Evolutionary conservation across 2,329 filamentous ascomycete species (phyloP), one percentile per base, ranked within the genome.

Genomic region (Ceratocystis cubensis): DNA sequence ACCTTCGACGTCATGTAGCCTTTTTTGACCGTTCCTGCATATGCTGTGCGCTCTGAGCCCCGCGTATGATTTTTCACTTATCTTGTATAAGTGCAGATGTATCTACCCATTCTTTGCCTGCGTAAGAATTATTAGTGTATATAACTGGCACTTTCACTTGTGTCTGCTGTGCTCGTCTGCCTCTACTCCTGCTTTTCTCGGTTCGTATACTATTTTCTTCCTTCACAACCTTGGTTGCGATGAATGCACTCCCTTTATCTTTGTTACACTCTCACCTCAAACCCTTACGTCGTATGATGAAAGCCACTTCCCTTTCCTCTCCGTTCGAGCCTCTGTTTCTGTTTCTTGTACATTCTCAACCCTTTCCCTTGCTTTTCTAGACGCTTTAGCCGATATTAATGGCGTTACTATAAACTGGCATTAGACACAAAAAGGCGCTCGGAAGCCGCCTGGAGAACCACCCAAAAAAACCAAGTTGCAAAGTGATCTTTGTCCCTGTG

Each of bases 311-410:
- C 53, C 53, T 59, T 10, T 59, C 5, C 13, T 17, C 25, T 30
- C 8, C 15, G 17, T 13, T 7, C 28, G 7, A 59, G n/a, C 15
- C 28, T 30, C n/a, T 57, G 28, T 13, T 37, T 17, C 25, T 30
- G 25, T 4, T 59, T 30, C 53, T 59, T 59, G 15, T 13, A 8
- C 53, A 59, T 59, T 59, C 48, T 53, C 20, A 20, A 15, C 25
- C 37, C 53, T 59, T 59, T n/a, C 25, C 53, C 53, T 59, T 30
- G 53, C 28, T 59, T 30, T 59, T 59, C 53, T 30, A 59, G 53
- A 33, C 53, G 25, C 28, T 17, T n/a, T 59, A 30, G 28, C 53
- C 53, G 15, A 25, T 25, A 7, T 59, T 59, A 33, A 37, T 20
- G 53, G 53, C 8, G 22, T 25, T 33, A 17, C 3, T 33, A 59